Evolutionary conservation across 148 eudicot species (phyloP).

Genomic region (Drosera capensis): DNA sequence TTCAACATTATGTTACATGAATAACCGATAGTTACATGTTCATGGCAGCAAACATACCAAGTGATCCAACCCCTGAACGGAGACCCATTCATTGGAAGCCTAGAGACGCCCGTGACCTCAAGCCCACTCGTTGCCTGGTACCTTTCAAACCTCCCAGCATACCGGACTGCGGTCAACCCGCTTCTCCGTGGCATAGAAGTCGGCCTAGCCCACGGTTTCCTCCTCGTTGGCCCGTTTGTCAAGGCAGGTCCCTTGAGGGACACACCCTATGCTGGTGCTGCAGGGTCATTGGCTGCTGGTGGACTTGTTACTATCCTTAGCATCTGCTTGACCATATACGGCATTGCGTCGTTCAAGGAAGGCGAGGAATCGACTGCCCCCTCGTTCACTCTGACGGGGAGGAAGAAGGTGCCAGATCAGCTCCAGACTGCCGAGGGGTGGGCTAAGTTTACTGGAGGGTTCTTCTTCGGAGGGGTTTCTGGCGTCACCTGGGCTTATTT

Average conservation of each 20-base stretch:
- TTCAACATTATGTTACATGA: no score
- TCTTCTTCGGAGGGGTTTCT: conserved; percentile 93
- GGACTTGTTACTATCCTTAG: conserved; percentile 84
- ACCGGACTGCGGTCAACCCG: conserved; percentile 93
- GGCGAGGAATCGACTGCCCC: conserved; percentile 93
- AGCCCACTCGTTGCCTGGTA: conserved; percentile 99
- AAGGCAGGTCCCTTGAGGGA: conserved; percentile 78
- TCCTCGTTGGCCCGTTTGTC: conserved; percentile 88
- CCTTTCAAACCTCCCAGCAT: conserved; percentile 92
- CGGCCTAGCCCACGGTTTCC: conserved; percentile 81
- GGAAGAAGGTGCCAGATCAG: conserved; percentile 87
- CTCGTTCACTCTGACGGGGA: conserved; percentile 64
- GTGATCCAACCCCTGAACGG: conserved; percentile 90
- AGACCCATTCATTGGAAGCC: conserved; percentile 92
- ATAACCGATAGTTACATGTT: no score
- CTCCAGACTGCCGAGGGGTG: conserved; percentile 94
- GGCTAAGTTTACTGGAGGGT: conserved; percentile 98
- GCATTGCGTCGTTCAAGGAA: conserved; percentile 80
- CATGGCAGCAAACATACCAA: conserved; percentile 78
- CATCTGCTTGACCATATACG: conserved; percentile 82
- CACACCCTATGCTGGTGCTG: conserved; percentile 67
- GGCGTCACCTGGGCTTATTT: conserved; percentile 94
- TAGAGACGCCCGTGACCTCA: conserved; percentile 93
- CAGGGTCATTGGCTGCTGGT: conserved; percentile 77
- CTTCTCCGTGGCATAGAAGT: conserved; percentile 81